Base-by-base conservation (phyloP, 495 filamentous ascomycete genomes). In the Rusavskia elegans region DNA sequence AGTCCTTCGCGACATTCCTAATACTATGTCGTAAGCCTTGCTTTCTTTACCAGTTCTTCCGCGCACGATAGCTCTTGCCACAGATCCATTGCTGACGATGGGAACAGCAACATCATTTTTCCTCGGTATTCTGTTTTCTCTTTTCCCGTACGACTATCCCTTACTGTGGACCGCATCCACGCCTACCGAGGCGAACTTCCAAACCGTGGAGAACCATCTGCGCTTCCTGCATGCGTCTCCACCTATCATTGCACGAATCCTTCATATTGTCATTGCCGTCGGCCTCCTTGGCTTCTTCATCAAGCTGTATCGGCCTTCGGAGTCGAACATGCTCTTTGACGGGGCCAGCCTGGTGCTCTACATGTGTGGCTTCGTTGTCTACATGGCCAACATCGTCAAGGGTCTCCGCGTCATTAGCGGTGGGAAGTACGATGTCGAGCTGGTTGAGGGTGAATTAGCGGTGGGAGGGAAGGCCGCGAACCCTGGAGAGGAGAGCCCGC, bases 111-210 rank as follows among this genome's bases (percentile, higher is more conserved):
- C 83, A 30, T 89, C 82, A 63, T 98, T 98, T 79, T 92, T 94
- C 80, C 83, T 98, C 53, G 92, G 92, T 59, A 92, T 97, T 64
- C 83, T 98, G 69, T 98, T 97, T 82, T 87, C 88, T 64, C 78
- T 82, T 59, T 93, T 96, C 71, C 87, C 93, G 53, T 97, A 96
- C 75, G 92, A 98, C 78, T 95, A 89, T 74, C 87, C 89, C 48
- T 83, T 96, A 53, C 86, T 98, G 36, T 98, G 92, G 92, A 83
- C 85, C 32, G 76, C 79, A 6, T 71, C 72, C 45, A 72, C 76
- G 0, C 78, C 83, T 36, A 71, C 78, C 10, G 57, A 69, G 16
- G 64, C 73, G n/a, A 86, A 84, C 76, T 85, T 80, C 64, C 76
- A 82, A 65, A 78, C 84, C 62, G 75, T 95, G 32, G 90, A 97